Evolutionary conservation across 208 protist genomes (phyloP).

Genomic region (Crithidia acanthocephali): DNA sequence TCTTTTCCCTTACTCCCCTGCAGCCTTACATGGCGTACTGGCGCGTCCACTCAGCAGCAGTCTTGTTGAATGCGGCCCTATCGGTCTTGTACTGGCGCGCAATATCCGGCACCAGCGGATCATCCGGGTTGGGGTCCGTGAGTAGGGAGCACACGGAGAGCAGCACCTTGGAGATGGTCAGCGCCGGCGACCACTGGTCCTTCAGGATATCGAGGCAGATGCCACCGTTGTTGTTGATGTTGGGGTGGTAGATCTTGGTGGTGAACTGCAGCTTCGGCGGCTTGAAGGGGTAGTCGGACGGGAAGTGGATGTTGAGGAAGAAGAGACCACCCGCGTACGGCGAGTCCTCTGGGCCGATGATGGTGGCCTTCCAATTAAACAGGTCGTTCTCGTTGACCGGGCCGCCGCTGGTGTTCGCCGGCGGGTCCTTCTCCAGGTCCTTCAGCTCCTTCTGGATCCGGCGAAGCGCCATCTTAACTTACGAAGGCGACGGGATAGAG

Average conservation of each 20-base stretch:
- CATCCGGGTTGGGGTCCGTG: constrained; percentile 99
- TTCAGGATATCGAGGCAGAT: constrained; percentile 99
- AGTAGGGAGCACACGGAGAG: constrained; percentile 99
- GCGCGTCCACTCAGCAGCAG: constrained; percentile 94
- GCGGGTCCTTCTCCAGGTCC: constrained; percentile 96
- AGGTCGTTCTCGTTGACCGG: constrained; percentile 95
- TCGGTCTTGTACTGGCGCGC: constrained; percentile 97
- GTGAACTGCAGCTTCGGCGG: constrained; percentile 94
- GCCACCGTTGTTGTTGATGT: constrained; percentile 97
- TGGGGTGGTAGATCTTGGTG: constrained; percentile 98
- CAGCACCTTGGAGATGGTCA: constrained; percentile 99
- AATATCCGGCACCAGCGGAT: constrained; percentile 98
- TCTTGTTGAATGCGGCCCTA: constrained; percentile 90
- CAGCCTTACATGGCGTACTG: constrained; percentile 61
- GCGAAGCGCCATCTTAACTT: constrained; percentile 89
- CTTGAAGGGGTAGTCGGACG: constrained; percentile 98
- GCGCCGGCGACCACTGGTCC: constrained; percentile 96
- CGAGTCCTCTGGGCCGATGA: constrained; percentile 96
- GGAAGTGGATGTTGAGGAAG: constrained; percentile 99
- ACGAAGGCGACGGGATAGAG: constrained; percentile 15
- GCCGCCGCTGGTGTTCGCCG: constrained; percentile 95
- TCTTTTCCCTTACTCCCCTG: constrained; percentile 1
- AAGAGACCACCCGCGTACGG: constrained; percentile 98
- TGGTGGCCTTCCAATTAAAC: constrained; percentile 98
- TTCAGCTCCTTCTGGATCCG: constrained; percentile 96